Evolutionary conservation across 2,329 filamentous ascomycete genomes (phyloP).

Genomic region (Pseudodiploospora longispora): DNA sequence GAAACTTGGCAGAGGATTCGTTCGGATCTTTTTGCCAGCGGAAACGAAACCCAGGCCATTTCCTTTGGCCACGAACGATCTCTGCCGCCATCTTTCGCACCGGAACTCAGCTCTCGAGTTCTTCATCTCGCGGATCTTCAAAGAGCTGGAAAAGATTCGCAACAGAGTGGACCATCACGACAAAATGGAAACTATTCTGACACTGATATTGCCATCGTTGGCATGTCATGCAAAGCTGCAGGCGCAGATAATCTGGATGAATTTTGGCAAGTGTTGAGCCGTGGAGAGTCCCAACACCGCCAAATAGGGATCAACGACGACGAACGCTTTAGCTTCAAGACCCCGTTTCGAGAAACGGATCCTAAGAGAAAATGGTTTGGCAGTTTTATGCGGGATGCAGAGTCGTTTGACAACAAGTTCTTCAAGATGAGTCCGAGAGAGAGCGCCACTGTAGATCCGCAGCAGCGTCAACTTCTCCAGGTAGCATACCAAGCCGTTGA

Average conservation of each 20-base stretch:
- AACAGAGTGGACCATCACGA: not conserved
- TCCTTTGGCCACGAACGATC: constrained; percentile 29
- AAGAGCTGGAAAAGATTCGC: not conserved
- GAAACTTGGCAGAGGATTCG: constrained; percentile 17
- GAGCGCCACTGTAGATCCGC: constrained; percentile 29
- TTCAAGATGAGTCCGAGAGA: constrained; percentile 31
- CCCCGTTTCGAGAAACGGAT: not conserved
- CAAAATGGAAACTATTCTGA: not conserved
- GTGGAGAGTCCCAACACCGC: constrained; percentile 8
- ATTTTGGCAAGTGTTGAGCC: constrained; percentile 22
- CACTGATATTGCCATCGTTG: constrained; percentile 28
- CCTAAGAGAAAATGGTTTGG: constrained; percentile 11
- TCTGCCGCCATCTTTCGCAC: constrained; percentile 24
- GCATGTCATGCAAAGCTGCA: constrained; percentile 30
- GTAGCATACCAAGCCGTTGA: constrained; percentile 33
- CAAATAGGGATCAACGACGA: not conserved
- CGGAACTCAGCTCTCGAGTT: constrained; percentile 13
- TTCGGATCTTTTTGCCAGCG: not conserved
- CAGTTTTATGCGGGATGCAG: constrained; percentile 15
- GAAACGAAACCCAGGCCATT: constrained; percentile 14
- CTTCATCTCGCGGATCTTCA: constrained; percentile 10
- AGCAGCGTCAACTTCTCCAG: constrained; percentile 30
- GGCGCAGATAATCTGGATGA: constrained; percentile 24
- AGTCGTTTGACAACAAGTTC: constrained; percentile 31
- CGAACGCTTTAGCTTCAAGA: not conserved